Percentiles rank a stretch among this genome's conserved stretches.
Evolutionary conservation across 2,329 filamentous ascomycete genomes (phyloP).

Genomic region (Fusarium begoniae): DNA sequence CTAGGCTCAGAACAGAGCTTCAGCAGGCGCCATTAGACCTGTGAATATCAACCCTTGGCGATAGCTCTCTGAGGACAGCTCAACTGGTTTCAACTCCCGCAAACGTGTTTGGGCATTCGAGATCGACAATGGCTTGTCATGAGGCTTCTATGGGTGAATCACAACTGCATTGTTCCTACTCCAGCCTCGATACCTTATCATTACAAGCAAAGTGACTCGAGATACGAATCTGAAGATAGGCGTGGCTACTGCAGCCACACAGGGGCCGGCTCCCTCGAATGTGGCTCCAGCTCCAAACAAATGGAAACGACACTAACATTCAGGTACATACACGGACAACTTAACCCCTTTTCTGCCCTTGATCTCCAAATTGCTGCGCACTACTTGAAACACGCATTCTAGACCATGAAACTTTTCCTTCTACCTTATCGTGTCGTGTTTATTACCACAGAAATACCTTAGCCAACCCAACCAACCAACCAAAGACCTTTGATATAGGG

Average conservation of each 20-base stretch:
- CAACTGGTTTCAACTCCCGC: conserved; percentile 20
- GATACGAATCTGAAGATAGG: too few relatives aligned
- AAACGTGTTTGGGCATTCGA: conserved; percentile 8
- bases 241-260: conserved; percentile 13
- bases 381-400: conserved; percentile 24
- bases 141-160: not conserved
- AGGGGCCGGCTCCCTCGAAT: not conserved
- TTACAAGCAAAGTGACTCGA: too few relatives aligned
- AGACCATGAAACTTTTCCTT: conserved; percentile 12
- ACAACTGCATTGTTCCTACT: not conserved
- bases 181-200: not conserved
- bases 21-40: conserved; percentile 17
- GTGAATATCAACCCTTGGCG: conserved; percentile 17
- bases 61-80: conserved; percentile 12
- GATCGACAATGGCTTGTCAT: not conserved
- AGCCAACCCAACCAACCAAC: not conserved
- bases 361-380: conserved; percentile 5
- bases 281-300: conserved; percentile 29
- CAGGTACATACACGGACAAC: conserved; percentile 1
- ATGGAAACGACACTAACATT: conserved; percentile 10
- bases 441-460: not conserved
- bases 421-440: not conserved
- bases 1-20: conserved; percentile 30
- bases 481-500: conserved; percentile 8
- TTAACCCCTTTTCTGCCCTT: conserved; percentile 29